Evolutionary conservation across 805 yeast genomes (phyloP), one percentile per base, ranked within the genome.

Genomic region (Ogataea pignaliae): DNA sequence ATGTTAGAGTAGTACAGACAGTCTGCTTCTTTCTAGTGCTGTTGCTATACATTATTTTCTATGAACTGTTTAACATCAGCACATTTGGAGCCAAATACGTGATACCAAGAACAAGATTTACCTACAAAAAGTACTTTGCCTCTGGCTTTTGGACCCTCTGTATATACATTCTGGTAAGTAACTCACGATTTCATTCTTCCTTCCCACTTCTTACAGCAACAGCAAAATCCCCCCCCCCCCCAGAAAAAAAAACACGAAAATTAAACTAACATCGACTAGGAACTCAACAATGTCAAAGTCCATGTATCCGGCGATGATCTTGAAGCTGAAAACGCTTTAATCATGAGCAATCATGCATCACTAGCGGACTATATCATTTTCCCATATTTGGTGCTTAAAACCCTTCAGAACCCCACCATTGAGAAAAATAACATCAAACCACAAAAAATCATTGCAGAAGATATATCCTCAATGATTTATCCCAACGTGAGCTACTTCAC

Each of bases 311-410:
- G 80, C 12, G 82, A 76, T 55, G 41, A 53, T 3, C 47, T 68
- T 39, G 68, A 66, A 44, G 55, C 62, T 29, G 73, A 73, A 41
- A 56, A 61, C 38, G 61, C 70, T 0, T 41, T 66, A 28, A 40
- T 66, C 33, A 56, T 66, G 8, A 63, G 78, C 40, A 88, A 88
- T 55, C 96, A 88, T 59, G 71, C 71, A 40, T 82, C 93, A 0
- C 53, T 83, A 9, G 75, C 79, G 12, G 96, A 88, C 59, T 79
- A 81, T 58, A 55, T 81, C 16, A 63, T 83, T 17, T 64, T 86
- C 30, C 69, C 71, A 2, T 65, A 64, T 42, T 53, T 77, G 38
- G 69, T 78, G 0, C 47, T 57, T 4, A 59, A 61, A 37, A 36
- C 61, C 13, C 16, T 39, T 11, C 50, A 41, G 14, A 43, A 51